Percentiles rank a stretch among this genome's conserved stretches.
These are phyloP conservation scores for Fusarium tjaetaba DNA, from an alignment of 2,329 filamentous ascomycete genomes.

Conservation along the genomic window DNA sequence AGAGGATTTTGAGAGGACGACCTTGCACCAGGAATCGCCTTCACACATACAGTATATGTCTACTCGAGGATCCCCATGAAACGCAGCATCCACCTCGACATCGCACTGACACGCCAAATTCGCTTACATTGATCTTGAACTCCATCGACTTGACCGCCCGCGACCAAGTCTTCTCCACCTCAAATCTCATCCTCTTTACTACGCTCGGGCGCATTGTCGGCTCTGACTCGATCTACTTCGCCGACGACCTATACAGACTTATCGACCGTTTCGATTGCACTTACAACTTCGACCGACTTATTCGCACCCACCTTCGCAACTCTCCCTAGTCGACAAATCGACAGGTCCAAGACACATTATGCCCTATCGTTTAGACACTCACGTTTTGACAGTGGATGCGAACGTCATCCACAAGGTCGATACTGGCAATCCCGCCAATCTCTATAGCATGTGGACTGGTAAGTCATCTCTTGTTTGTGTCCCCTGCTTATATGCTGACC, in stretches of 20 bases:
- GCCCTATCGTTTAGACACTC: slow-evolving; percentile 84
- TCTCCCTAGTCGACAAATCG: slow-evolving; percentile 47
- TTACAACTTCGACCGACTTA: slow-evolving; percentile 14
- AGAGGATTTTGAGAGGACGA: slow-evolving; percentile 15
- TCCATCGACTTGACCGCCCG: slow-evolving; percentile 6
- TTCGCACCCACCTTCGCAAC: slow-evolving; percentile 20
- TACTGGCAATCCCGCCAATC: slow-evolving; percentile 88
- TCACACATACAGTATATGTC: slow-evolving; percentile 33
- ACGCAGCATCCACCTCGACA: slow-evolving; percentile 34
- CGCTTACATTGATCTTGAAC: slow-evolving; percentile 31
- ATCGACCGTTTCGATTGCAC: slow-evolving; percentile 8
- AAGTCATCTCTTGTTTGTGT: slow-evolving; percentile 53
- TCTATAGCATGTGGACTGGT: slow-evolving; percentile 98
- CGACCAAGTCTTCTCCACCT: slow-evolving; percentile 4
- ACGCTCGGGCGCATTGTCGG: slow-evolving; percentile 37
- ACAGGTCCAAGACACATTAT: slow-evolving; percentile 64
- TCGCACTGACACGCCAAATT: slow-evolving; percentile 26
- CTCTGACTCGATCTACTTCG: slow-evolving; percentile 29
- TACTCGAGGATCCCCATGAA: slow-evolving; percentile 40
- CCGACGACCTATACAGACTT: slow-evolving; percentile 26
- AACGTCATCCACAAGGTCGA: slow-evolving; percentile 95
- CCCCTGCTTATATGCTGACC: slow-evolving; percentile 46
- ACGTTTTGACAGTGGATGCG: slow-evolving; percentile 90
- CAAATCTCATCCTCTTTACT: slow-evolving; percentile 5
- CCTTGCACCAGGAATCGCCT: slow-evolving; percentile 24